Percentiles rank a stretch among this genome's conserved stretches.
These are phyloP conservation scores for Fraxinus platypoda DNA, from an alignment of 305 asterid genomes.

Conservation along the genomic window DNA sequence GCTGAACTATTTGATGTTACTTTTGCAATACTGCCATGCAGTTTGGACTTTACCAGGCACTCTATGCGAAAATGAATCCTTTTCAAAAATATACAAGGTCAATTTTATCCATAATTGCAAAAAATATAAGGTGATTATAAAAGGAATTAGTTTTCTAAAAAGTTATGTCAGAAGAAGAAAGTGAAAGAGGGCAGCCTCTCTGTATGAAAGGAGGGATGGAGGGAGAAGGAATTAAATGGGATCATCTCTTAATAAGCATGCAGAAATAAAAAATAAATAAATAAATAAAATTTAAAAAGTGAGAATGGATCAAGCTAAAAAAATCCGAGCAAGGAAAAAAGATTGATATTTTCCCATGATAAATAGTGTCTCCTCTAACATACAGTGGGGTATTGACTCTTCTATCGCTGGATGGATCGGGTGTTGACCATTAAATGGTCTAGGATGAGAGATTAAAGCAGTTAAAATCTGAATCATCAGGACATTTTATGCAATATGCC, in stretches of 20 bases:
- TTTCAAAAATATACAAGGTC: neutral
- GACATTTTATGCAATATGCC: neutral
- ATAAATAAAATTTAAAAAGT: neutral
- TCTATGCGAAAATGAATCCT: neutral
- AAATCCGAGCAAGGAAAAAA: neutral
- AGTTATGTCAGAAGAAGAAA: neutral
- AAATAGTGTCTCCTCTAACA: neutral
- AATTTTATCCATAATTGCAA: neutral
- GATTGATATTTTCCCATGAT: neutral
- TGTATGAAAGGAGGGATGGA: neutral
- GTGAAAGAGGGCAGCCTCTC: neutral
- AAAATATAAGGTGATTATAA: neutral
- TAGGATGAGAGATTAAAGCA: slow-evolving; percentile 1
- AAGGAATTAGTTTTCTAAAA: neutral
- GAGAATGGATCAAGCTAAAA: neutral
- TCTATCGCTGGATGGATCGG: neutral
- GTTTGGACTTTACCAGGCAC: neutral
- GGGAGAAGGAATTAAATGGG: neutral
- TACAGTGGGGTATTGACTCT: neutral
- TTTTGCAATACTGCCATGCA: neutral
- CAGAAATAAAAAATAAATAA: neutral
- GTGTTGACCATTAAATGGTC: neutral
- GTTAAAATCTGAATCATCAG: slow-evolving; percentile 6
- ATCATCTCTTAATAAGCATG: neutral
- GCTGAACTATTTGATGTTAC: neutral